These are phyloP conservation scores for Arthrocladium fulminans DNA, from an alignment of 2,329 filamentous ascomycete species.

Conservation along the genomic window DNA sequence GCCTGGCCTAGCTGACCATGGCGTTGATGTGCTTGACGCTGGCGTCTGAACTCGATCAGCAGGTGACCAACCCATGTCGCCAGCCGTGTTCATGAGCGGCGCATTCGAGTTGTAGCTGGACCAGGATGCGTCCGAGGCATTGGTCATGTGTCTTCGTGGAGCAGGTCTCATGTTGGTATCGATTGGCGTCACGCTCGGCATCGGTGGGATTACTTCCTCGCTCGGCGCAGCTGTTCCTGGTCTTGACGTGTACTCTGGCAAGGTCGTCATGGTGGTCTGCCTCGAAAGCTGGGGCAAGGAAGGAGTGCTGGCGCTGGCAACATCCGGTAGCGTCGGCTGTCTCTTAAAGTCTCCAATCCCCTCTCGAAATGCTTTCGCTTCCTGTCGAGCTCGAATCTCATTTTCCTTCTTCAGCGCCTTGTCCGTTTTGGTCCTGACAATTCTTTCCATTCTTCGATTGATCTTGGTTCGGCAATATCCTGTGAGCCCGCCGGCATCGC, in stretches of 20 bases:
- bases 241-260: constrained; percentile 55
- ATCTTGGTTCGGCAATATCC: constrained; percentile 89
- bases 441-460: constrained; percentile 71
- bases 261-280: constrained; percentile 52
- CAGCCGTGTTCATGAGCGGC: constrained; percentile 52
- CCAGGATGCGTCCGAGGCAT: constrained; percentile 44
- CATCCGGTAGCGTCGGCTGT: constrained; percentile 53
- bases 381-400: constrained; percentile 43
- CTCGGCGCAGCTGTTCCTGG: constrained; percentile 43
- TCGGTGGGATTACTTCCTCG: constrained; percentile 21
- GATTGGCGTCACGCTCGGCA: constrained; percentile 21
- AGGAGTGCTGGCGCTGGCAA: constrained; percentile 42
- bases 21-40: constrained; percentile 23
- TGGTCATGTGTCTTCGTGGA: constrained; percentile 39
- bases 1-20: constrained; percentile 16
- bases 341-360: constrained; percentile 24
- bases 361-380: constrained; percentile 34
- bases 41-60: constrained; percentile 18
- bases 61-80: constrained; percentile 48
- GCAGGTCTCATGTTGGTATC: constrained; percentile 4
- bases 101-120: constrained; percentile 56
- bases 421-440: constrained; percentile 79
- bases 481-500: constrained; percentile 66
- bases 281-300: constrained; percentile 52
- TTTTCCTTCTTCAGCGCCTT: constrained; percentile 76